phyloP scores from a whole-genome alignment of 2,329 filamentous ascomycete species.

The Curvularia spicifera region DNA sequence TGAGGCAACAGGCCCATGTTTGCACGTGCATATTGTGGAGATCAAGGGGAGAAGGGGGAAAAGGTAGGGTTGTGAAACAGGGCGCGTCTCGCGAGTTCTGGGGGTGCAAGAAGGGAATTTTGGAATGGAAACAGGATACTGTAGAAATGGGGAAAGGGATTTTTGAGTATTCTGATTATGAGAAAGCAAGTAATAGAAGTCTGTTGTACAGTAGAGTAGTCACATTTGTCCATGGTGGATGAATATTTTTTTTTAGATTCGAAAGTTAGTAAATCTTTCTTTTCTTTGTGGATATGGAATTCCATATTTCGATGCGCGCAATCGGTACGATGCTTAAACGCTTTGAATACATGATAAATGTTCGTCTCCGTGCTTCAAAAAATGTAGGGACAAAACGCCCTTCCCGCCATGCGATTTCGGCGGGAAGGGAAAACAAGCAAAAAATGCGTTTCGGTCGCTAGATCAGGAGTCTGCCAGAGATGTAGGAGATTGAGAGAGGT shows the following conservation, averaged over 20 bases:
- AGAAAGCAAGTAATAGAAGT: too few relatives aligned
- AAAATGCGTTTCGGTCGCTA: constrained; percentile 7
- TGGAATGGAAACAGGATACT: neutral
- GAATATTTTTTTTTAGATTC: neutral
- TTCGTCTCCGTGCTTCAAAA: neutral
- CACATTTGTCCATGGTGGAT: neutral
- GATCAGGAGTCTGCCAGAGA: constrained; percentile 16
- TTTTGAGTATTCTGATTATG: too few relatives aligned
- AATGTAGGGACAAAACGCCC: neutral
- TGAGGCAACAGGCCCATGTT: neutral
- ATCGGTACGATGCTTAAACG: neutral
- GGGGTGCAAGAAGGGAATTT: neutral
- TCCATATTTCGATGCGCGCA: neutral
- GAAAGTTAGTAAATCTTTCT: neutral
- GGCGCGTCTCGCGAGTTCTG: neutral
- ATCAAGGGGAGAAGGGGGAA: neutral
- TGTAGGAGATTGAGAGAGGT: neutral
- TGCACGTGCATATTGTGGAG: neutral
- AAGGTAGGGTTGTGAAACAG: neutral
- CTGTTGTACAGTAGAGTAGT: neutral
- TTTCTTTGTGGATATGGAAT: neutral
- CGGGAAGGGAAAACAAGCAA: neutral
- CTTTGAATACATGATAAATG: neutral
- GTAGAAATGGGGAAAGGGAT: neutral
- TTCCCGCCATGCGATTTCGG: neutral